These are phyloP conservation scores for Sporothrix variecibatus DNA, from an alignment of 2,329 filamentous ascomycete species.

Conservation along the genomic window DNA sequence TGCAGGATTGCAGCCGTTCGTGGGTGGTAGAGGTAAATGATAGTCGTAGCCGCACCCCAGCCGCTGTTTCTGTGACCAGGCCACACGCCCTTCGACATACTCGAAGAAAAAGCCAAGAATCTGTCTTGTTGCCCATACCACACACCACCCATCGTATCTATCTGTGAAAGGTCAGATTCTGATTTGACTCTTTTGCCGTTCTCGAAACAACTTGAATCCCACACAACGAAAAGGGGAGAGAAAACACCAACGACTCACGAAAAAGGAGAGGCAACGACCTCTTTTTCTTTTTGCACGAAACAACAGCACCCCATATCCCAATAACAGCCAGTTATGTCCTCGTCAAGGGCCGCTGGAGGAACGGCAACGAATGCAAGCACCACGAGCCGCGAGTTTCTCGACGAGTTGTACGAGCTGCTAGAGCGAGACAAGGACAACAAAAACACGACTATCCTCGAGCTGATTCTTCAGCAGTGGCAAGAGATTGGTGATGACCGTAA, in stretches of 20 bases:
- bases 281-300: not conserved
- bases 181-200: not conserved
- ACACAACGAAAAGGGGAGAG: not conserved
- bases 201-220: not conserved
- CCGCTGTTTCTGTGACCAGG: not conserved
- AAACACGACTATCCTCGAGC: conserved; percentile 26
- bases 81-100: not conserved
- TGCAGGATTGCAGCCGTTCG: not conserved
- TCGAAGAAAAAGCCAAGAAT: not conserved
- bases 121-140: not conserved
- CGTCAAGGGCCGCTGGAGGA: not conserved
- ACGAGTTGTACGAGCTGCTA: conserved; percentile 29
- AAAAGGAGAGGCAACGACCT: not conserved
- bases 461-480: conserved; percentile 30
- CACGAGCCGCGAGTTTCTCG: conserved; percentile 22
- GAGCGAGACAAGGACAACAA: conserved; percentile 23
- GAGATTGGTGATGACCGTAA: conserved; percentile 24
- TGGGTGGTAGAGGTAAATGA: not conserved
- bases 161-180: not conserved
- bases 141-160: not conserved
- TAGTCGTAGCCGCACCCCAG: not conserved
- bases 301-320: not conserved
- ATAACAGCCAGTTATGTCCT: conserved; percentile 7
- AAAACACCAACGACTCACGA: not conserved
- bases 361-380: not conserved